Evolutionary conservation across 1,284 basidiomycete species (phyloP).

Genomic region (Tylopilus orsonianus): DNA sequence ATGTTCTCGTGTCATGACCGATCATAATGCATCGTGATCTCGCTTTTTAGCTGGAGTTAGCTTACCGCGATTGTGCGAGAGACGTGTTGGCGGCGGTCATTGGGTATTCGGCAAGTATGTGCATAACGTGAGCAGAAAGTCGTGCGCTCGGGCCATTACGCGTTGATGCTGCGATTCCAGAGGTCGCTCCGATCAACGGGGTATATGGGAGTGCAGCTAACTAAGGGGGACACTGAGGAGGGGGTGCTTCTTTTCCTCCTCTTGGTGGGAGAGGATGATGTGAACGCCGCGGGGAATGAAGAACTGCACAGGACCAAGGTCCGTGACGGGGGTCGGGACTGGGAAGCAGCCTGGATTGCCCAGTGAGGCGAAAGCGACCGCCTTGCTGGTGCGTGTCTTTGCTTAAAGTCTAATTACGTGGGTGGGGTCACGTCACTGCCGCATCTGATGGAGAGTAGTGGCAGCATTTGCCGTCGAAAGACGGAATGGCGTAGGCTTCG

Average conservation of each 20-base stretch:
- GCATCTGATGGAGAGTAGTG: conserved; percentile 23
- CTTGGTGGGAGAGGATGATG: conserved; percentile 14
- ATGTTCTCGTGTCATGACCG: conserved; percentile 13
- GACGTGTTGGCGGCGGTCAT: conserved; percentile 11
- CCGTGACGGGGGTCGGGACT: conserved; percentile 22
- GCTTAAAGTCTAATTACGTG: conserved; percentile 40
- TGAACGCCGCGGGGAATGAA: conserved; percentile 33
- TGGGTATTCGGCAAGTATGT: conserved; percentile 5
- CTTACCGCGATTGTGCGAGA: conserved; percentile 5
- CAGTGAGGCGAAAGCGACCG: conserved; percentile 18
- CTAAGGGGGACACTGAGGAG: conserved; percentile 10
- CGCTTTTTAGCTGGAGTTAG: conserved; percentile 20
- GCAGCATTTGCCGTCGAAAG: conserved; percentile 13
- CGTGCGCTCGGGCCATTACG: conserved; percentile 9
- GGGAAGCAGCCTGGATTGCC: conserved; percentile 22
- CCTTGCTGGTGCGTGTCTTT: conserved; percentile 31
- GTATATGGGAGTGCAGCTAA: conserved; percentile 8
- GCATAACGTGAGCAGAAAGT: conserved; percentile 19
- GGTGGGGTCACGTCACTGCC: conserved; percentile 32
- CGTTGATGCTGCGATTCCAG: conserved; percentile 11
- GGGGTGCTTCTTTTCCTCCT: conserved; percentile 14
- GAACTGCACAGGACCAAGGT: conserved; percentile 18
- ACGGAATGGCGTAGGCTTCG: conserved; percentile 11
- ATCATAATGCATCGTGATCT: conserved; percentile 9
- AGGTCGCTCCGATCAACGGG: conserved; percentile 28